Percentiles rank a stretch among this genome's conserved stretches.
Conservation (phyloP, 2,329 filamentous ascomycete species). For the Trichoderma guizhouense region DNA sequence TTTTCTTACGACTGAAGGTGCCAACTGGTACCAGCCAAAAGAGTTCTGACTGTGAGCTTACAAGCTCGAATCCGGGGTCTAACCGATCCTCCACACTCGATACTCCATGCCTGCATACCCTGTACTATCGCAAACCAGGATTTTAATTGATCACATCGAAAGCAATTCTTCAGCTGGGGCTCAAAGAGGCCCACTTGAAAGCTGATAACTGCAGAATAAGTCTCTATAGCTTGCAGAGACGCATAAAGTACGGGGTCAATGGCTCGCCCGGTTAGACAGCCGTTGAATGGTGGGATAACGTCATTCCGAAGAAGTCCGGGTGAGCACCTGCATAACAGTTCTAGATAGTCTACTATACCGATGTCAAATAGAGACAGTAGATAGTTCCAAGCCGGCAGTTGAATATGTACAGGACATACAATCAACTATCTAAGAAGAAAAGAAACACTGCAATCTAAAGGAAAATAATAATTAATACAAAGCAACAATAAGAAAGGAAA, state of each 20-base stretch:
- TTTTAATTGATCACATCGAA: background rate
- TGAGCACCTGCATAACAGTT: background rate
- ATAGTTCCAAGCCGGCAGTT: background rate
- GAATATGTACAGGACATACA: background rate
- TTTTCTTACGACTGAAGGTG: background rate
- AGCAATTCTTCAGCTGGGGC: background rate
- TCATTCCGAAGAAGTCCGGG: background rate
- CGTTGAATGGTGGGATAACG: background rate
- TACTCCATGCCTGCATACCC: background rate
- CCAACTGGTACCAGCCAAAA: background rate
- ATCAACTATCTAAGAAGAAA: background rate
- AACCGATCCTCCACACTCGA: background rate
- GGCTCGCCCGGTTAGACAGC: background rate
- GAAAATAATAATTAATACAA: no score
- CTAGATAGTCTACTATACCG: background rate
- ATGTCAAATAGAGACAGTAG: background rate
- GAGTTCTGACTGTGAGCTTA: background rate
- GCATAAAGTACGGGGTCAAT: background rate
- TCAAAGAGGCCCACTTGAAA: background rate
- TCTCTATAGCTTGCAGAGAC: background rate
- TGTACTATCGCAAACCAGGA: background rate
- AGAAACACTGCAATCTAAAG: background rate
- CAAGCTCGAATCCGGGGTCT: background rate
- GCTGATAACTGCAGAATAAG: background rate
- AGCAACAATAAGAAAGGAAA: background rate